A percentile compares a stretch with the other conserved stretches of the same genome.
phyloP scores from a whole-genome alignment of 2,329 filamentous ascomycete species.

The Aureobasidium mangrovei region DNA sequence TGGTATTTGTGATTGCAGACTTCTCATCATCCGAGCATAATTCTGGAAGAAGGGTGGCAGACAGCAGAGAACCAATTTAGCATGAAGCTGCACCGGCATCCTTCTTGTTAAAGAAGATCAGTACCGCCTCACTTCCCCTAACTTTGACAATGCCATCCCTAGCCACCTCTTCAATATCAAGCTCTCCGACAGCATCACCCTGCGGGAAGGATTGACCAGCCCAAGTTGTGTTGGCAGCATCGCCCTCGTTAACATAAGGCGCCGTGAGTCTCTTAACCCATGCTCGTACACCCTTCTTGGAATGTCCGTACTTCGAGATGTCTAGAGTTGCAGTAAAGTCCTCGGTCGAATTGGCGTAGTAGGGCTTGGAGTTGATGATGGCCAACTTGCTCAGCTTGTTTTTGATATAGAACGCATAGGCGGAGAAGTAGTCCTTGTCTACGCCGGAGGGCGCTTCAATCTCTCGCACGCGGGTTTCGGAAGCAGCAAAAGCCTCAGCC shows the following conservation, averaged over 20 bases:
- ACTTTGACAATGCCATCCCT: slow-evolving; percentile 18
- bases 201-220: slow-evolving; percentile 23
- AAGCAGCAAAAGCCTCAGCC: slow-evolving; percentile 23
- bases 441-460: slow-evolving; percentile 19
- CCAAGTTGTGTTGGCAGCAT: slow-evolving; percentile 22
- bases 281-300: neutral
- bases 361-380: slow-evolving; percentile 23
- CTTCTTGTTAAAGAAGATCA: slow-evolving; percentile 21
- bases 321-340: slow-evolving; percentile 20
- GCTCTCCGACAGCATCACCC: slow-evolving; percentile 18
- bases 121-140: slow-evolving; percentile 24
- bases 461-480: slow-evolving; percentile 19
- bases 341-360: slow-evolving; percentile 23
- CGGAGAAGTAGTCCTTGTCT: slow-evolving; percentile 21
- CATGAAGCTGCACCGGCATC: neutral
- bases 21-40: no score
- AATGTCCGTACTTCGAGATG: slow-evolving; percentile 9
- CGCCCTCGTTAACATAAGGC: slow-evolving; percentile 21
- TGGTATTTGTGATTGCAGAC: no score
- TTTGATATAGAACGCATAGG: slow-evolving; percentile 21
- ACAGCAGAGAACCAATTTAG: no score
- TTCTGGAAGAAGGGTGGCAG: no score
- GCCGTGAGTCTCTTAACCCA: slow-evolving; percentile 24
- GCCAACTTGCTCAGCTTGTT: slow-evolving; percentile 22
- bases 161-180: slow-evolving; percentile 18